phyloP scores from a whole-genome alignment of 208 protist species.

The Endotrypanum monterogeii region DNA sequence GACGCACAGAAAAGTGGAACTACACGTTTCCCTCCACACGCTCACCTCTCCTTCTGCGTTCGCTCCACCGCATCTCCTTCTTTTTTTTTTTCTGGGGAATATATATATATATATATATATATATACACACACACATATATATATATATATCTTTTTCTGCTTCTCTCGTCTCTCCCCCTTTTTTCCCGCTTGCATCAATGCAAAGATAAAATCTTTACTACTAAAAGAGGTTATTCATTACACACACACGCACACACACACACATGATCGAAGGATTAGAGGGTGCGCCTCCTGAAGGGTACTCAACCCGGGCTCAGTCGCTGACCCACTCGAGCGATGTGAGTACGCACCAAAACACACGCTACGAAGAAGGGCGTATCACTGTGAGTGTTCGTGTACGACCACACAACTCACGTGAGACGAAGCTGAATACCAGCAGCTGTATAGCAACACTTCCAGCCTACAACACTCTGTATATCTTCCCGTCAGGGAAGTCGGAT shows the following conservation, averaged over 20 bases:
- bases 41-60: neutral
- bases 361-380: constrained; percentile 67
- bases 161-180: neutral
- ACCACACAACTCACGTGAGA: constrained; percentile 63
- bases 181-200: too few relatives aligned
- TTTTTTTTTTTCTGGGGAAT: neutral
- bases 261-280: neutral
- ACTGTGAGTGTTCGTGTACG: constrained; percentile 81
- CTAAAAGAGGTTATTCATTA: too few relatives aligned
- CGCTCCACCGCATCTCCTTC: neutral
- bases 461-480: constrained; percentile 55
- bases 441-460: constrained; percentile 43
- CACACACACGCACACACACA: neutral
- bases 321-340: neutral
- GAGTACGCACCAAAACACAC: neutral
- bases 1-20: neutral
- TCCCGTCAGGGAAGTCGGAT: constrained; percentile 15
- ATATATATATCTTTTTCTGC: neutral
- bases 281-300: neutral
- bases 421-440: constrained; percentile 19
- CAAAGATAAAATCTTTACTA: too few relatives aligned
- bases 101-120: too few relatives aligned
- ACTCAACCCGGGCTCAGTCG: neutral
- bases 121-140: too few relatives aligned
- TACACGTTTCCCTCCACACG: neutral